These are phyloP conservation scores for Thermomucor indicae-seudaticae DNA, from an alignment of 371 early-diverging fungal species.

Conservation along the genomic window DNA sequence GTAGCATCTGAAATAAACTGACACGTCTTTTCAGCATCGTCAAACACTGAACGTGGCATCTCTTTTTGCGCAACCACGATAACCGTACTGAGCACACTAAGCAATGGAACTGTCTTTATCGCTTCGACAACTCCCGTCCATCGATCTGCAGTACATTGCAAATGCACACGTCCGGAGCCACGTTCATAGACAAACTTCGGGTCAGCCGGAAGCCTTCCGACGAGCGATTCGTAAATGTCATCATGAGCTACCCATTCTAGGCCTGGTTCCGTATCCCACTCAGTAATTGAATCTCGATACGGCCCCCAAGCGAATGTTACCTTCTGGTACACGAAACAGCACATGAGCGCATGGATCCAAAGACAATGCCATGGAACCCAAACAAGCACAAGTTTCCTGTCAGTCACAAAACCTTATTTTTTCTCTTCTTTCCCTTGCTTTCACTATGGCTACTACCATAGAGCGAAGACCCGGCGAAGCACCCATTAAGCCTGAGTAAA, in stretches of 20 bases:
- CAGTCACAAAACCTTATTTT: too few species aligned
- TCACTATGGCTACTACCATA: conserved; percentile 2
- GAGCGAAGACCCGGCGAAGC: conserved; percentile 8
- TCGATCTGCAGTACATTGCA: neutral
- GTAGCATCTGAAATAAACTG: conserved; percentile 18
- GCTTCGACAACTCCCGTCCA: neutral
- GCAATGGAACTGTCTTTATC: conserved; percentile 7
- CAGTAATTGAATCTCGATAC: too few species aligned
- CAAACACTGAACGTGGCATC: conserved; percentile 13
- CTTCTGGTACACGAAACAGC: too few species aligned
- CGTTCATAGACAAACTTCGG: too few species aligned
- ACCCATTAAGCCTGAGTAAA: conserved; percentile 14
- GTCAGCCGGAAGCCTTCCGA: too few species aligned
- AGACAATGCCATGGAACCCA: too few species aligned
- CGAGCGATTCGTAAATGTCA: too few species aligned
- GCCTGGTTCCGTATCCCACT: too few species aligned
- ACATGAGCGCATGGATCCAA: too few species aligned
- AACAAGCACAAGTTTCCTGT: too few species aligned
- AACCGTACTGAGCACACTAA: conserved; percentile 19
- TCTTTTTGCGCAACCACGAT: conserved; percentile 18
- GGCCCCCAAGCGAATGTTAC: too few species aligned
- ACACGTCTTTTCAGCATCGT: conserved; percentile 14
- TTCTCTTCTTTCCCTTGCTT: conserved; percentile 7
- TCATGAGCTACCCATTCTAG: too few species aligned
- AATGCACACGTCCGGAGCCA: neutral